phyloP scores from a whole-genome alignment of 2,329 filamentous ascomycete species.

The Rosellinia necatrix region DNA sequence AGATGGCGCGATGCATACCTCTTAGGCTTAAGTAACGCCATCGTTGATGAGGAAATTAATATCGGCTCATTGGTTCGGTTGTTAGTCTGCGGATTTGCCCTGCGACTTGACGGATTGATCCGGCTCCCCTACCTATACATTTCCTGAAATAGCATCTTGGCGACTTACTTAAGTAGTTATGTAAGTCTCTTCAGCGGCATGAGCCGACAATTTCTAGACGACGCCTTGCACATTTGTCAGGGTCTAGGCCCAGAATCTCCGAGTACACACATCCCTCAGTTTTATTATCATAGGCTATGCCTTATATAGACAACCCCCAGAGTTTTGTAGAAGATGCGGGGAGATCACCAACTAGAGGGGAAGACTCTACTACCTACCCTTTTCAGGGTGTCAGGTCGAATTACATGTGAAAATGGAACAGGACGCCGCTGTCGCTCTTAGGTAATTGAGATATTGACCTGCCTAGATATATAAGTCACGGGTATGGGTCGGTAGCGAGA shows the following conservation, averaged over 20 bases:
- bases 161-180: neutral
- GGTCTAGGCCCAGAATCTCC: conserved; percentile 5
- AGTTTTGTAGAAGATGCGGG: too few species aligned
- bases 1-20: neutral
- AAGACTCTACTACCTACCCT: too few species aligned
- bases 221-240: neutral
- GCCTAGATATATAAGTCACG: neutral
- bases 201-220: conserved; percentile 7
- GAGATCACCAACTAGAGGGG: too few species aligned
- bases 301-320: too few species aligned
- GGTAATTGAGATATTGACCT: neutral
- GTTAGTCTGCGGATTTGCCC: neutral
- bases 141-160: conserved; percentile 8
- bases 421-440: too few species aligned
- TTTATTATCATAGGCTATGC: too few species aligned
- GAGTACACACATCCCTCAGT: too few species aligned
- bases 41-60: neutral
- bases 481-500: neutral
- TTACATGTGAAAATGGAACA: too few species aligned
- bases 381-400: too few species aligned
- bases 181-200: neutral
- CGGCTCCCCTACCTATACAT: neutral
- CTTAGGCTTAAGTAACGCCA: neutral
- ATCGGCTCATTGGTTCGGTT: neutral
- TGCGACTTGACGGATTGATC: conserved; percentile 2